Percentiles rank a stretch among this genome's conserved stretches.
Conservation (phyloP, 2,329 filamentous ascomycete species). For the Fusarium kyushuense region DNA sequence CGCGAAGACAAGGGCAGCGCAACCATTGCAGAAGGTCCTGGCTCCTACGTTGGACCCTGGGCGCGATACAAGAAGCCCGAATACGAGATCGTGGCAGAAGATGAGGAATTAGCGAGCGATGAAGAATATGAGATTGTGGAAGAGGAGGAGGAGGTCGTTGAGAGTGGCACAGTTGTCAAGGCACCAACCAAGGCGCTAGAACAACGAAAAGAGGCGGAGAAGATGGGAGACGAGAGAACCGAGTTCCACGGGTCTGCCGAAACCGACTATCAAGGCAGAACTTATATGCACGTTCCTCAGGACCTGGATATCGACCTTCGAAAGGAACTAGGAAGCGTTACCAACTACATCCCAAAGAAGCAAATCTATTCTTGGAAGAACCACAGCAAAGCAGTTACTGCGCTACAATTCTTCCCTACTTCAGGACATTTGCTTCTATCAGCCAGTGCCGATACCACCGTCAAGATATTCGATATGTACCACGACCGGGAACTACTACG, state of each 20-base stretch:
- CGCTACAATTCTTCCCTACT: slow-evolving; percentile 87
- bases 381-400: slow-evolving; percentile 86
- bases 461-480: slow-evolving; percentile 96
- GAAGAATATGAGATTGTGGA: slow-evolving; percentile 84
- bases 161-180: slow-evolving; percentile 71
- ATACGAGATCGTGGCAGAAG: slow-evolving; percentile 79
- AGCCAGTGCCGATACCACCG: slow-evolving; percentile 87
- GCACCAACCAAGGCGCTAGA: slow-evolving; percentile 67
- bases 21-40: slow-evolving; percentile 84
- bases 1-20: slow-evolving; percentile 89
- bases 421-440: slow-evolving; percentile 91
- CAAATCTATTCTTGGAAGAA: slow-evolving; percentile 89
- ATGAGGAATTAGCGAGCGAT: slow-evolving; percentile 80
- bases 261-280: slow-evolving; percentile 93
- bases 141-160: slow-evolving; percentile 75
- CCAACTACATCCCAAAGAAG: slow-evolving; percentile 96
- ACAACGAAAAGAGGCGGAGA: slow-evolving; percentile 69
- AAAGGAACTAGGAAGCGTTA: slow-evolving; percentile 82
- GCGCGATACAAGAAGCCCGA: slow-evolving; percentile 81
- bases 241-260: slow-evolving; percentile 86
- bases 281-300: slow-evolving; percentile 97
- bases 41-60: slow-evolving; percentile 95
- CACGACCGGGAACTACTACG: slow-evolving; percentile 89
- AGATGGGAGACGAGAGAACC: slow-evolving; percentile 79
- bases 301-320: slow-evolving; percentile 87